Base-by-base conservation (phyloP, 2,329 filamentous ascomycete genomes). In the Diaporthe helianthi region DNA sequence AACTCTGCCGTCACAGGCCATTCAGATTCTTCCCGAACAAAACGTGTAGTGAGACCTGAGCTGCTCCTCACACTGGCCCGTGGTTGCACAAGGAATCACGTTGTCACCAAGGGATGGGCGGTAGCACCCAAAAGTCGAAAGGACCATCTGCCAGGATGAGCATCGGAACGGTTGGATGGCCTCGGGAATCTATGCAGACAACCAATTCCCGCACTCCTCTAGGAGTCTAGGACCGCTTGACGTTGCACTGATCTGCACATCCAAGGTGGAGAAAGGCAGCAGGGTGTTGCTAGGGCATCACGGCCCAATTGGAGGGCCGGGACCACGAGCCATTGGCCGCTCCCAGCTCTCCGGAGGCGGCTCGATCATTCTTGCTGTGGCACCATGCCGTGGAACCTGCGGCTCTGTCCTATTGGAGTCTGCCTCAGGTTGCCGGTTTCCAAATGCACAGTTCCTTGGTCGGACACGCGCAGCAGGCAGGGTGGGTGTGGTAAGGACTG, bases 331-430 rank as follows among this genome's bases (percentile, higher is more conserved):
- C 44, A 63, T 54, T 67, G 63, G 53, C 36, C 22, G 36, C 46
- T 61, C 26, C 63, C 68, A 41, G 58, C 17, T 26, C 49, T 24
- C 51, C n/a, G 54, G 63, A 67, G 44, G 33, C 53, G 54, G 41
- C 58, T 63, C 58, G 29, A 63, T 49, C 41, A 36, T 24, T 24
- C 36, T 47, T 15, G 33, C 44, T 63, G 29, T 49, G 44, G 44
- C 2, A 63, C 58, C 29, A 24, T n/a, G 58, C 44, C 15, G 58
- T 63, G 58, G 26, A 49, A 63, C 58, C 36, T 51, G 49, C 55
- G 36, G 66, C 66, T 29, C 55, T 55, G 58, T 69, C 67, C 67
- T 46, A 69, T 69, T 65, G 67, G 67, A 24, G 36, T 60, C 13
- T 44, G n/a, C 7, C 33, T 15, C 58, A 19, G 29, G 58, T 63